Conservation (phyloP, 768 basidiomycete genomes). For the Suillus subaureus region DNA sequence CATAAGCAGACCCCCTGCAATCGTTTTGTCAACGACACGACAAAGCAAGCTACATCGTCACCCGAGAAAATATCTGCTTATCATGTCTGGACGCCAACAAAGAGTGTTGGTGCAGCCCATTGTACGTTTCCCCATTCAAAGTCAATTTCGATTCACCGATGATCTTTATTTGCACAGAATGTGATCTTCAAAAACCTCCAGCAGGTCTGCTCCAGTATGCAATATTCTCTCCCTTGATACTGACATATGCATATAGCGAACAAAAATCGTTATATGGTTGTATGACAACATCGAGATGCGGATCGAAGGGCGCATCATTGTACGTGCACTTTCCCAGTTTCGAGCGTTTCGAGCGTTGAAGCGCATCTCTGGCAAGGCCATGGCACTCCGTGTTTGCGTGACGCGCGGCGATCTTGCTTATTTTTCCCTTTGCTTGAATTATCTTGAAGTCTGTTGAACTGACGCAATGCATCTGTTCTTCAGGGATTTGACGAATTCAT, state of each 20-base stretch:
- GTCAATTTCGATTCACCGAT: conserved; percentile 3
- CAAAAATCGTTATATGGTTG: conserved; percentile 90
- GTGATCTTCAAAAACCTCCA: conserved; percentile 98
- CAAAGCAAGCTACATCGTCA: conserved; percentile 9
- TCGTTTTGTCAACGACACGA: background rate
- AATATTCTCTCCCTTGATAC: conserved; percentile 9
- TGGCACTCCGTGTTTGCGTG: conserved; percentile 17
- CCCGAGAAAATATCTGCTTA: conserved; percentile 28
- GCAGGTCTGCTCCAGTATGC: conserved; percentile 50
- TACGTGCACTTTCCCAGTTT: conserved; percentile 48
- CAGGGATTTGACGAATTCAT: conserved; percentile 99
- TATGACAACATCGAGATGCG: conserved; percentile 98
- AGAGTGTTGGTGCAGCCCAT: conserved; percentile 99
- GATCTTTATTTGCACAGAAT: conserved; percentile 55
- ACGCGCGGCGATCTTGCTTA: conserved; percentile 10
- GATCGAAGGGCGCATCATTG: conserved; percentile 94
- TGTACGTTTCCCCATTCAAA: conserved; percentile 52
- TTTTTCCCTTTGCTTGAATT: conserved; percentile 12
- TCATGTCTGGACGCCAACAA: conserved; percentile 90
- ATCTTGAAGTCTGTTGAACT: conserved; percentile 21
- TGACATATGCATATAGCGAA: conserved; percentile 51
- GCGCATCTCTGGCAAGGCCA: conserved; percentile 40
- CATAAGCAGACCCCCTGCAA: conserved; percentile 20
- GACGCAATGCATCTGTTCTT: conserved; percentile 18
- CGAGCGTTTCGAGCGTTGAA: conserved; percentile 43